Base-by-base conservation (phyloP, 345 rosid genomes). In the Passiflora organensis region DNA sequence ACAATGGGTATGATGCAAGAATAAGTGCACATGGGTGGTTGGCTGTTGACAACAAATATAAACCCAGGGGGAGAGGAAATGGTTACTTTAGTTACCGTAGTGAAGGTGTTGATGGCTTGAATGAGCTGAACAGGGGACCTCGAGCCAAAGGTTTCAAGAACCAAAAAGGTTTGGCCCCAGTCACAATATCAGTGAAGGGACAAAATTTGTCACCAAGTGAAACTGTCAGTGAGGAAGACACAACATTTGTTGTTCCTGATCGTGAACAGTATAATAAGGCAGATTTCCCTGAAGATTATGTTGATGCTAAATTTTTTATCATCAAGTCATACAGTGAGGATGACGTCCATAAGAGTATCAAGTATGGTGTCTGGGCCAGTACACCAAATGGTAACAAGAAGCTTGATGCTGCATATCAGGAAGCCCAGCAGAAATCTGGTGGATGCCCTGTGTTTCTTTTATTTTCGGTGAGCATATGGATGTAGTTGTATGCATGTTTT, bases 271-370 rank as follows among this genome's bases (percentile, higher is more conserved):
- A 85, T 69, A 91, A 88, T 63, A 67, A 48, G 53, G 81, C 61
- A 48, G 90, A 91, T 65, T 88, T 91, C 49, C 80, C 83, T 2
- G 86, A 75, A 65, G 89, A 76, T 2, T 82, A 82, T 46, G 14
- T 46, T 0, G 78, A 83, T 62, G 96, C 98, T 13, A 88, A 85
- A 68, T 82, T 83, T 76, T 91, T 85, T 66, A 71, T 91, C 17
- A 88, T 91, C 43, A 91, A 91, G 79, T 91, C 98, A 0, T 91
- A 91, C 64, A 91, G 96, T n/a, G 98, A 91, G 66, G 98, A 88
- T 73, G 98, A 91, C 78, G 88, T 91, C 22, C 98, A 91, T 61
- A 88, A 91, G 80, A 82, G 96, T 59, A 81, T 91, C 45, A 91
- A 91, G 63, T 91, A 91, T 60, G 82, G 62, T 56, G 96, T 88